These are phyloP conservation scores for Cymbidium sinense DNA, from an alignment of 106 monocot species.

Conservation along the genomic window DNA sequence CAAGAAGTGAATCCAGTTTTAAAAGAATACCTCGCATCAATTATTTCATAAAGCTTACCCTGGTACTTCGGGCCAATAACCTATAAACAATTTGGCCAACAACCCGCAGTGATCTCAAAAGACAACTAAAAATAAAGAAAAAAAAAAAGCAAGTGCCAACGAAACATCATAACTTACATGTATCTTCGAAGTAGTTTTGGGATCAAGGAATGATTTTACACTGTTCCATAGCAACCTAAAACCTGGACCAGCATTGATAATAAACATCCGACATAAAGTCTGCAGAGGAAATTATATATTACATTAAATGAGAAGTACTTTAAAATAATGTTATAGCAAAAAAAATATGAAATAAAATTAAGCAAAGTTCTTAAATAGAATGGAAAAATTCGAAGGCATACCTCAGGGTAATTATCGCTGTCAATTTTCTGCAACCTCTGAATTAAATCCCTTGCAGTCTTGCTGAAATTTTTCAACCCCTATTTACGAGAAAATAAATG, in stretches of 20 bases:
- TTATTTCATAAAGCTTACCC: conserved; percentile 42
- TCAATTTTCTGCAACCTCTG: conserved; percentile 46
- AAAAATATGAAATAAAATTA: conserved; percentile 6
- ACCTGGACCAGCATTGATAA: conserved; percentile 57
- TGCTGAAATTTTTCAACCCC: conserved; percentile 58
- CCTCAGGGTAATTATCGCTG: conserved; percentile 57
- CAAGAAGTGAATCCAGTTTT: neutral
- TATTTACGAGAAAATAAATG: conserved; percentile 6
- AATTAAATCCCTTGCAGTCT: conserved; percentile 55
- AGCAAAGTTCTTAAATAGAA: neutral
- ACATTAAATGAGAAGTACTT: neutral
- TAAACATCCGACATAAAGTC: conserved; percentile 49
- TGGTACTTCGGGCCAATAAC: conserved; percentile 54
- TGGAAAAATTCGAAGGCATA: neutral
- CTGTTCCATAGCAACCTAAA: conserved; percentile 53
- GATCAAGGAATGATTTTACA: conserved; percentile 47
- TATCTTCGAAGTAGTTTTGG: conserved; percentile 57
- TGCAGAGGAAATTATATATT: conserved; percentile 2
- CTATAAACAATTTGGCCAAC: conserved; percentile 18
- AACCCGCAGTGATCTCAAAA: neutral
- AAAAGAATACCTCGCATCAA: conserved; percentile 35
- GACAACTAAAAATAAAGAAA: neutral
- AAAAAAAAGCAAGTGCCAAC: neutral
- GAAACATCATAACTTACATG: conserved; percentile 30
- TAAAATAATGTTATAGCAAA: neutral